Evolutionary conservation across 2,329 filamentous ascomycete species (phyloP).

Genomic region (Nothophaeocryptopus gaeumannii): DNA sequence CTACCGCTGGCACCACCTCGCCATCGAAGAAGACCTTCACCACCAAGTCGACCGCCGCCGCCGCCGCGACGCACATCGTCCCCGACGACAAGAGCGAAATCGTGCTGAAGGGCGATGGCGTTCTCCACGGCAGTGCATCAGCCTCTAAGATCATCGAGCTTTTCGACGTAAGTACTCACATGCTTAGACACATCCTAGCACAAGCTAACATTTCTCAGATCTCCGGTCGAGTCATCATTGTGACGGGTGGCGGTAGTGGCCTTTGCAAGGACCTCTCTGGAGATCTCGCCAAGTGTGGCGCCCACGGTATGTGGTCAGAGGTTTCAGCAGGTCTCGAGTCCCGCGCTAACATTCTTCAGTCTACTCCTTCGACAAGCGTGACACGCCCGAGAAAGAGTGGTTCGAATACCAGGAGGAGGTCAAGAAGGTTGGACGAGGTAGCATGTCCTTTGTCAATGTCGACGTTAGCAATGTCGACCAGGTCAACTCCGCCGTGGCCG

Average conservation of each 20-base stretch:
- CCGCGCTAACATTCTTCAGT: conserved; percentile 34
- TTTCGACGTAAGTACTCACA: too few species aligned
- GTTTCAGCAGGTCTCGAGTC: neutral
- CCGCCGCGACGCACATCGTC: too few species aligned
- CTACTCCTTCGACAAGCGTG: conserved; percentile 48
- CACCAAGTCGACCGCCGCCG: too few species aligned
- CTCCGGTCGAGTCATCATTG: conserved; percentile 21
- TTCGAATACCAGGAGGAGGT: conserved; percentile 38
- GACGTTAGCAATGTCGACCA: conserved; percentile 44
- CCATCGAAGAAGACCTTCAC: too few species aligned
- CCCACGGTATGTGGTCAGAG: conserved; percentile 37
- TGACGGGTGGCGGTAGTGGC: conserved; percentile 29
- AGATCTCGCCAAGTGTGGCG: conserved; percentile 48
- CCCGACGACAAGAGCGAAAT: too few species aligned
- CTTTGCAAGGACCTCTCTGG: conserved; percentile 42
- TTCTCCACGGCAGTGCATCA: too few species aligned
- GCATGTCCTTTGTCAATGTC: conserved; percentile 46
- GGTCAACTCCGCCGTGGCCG: conserved; percentile 25
- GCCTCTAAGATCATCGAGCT: too few species aligned
- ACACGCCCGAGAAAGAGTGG: conserved; percentile 46
- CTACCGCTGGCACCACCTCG: too few species aligned
- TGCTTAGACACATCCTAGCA: too few species aligned
- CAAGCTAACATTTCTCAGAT: conserved; percentile 12
- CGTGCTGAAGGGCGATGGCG: too few species aligned
- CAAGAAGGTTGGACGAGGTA: conserved; percentile 38